phyloP scores from a whole-genome alignment of 805 yeast species.

The Grigorovia jiainica region DNA sequence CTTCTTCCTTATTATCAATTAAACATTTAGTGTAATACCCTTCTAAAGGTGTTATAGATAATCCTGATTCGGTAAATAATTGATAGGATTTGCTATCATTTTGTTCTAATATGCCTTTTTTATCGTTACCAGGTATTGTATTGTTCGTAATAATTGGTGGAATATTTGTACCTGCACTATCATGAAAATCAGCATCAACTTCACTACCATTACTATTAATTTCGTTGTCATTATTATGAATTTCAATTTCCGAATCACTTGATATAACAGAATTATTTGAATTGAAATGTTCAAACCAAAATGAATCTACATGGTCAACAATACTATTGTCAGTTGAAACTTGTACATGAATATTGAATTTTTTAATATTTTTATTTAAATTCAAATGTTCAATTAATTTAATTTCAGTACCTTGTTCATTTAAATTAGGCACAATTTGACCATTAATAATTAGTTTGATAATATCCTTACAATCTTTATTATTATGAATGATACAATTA shows the following conservation, averaged over 20 bases:
- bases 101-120: too few relatives aligned
- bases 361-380: conserved; percentile 3
- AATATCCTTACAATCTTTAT: conserved; percentile 12
- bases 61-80: conserved; percentile 13
- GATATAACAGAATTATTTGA: not conserved
- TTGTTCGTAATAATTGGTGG: too few relatives aligned
- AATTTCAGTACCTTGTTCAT: conserved; percentile 14
- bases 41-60: conserved; percentile 9
- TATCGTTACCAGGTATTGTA: too few relatives aligned
- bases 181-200: not conserved
- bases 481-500: conserved; percentile 14
- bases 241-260: not conserved
- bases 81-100: not conserved
- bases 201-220: not conserved
- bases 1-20: conserved; percentile 16
- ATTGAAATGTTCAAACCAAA: not conserved
- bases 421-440: conserved; percentile 5
- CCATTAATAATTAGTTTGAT: conserved; percentile 25
- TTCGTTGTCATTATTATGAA: not conserved
- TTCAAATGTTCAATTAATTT: conserved; percentile 14
- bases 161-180: not conserved
- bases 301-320: not conserved
- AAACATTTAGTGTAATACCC: conserved; percentile 16
- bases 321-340: conserved; percentile 10
- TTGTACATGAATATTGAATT: conserved; percentile 20